Evolutionary conservation across 2,329 filamentous ascomycete species (phyloP).

Genomic region (Ascochyta fabae): DNA sequence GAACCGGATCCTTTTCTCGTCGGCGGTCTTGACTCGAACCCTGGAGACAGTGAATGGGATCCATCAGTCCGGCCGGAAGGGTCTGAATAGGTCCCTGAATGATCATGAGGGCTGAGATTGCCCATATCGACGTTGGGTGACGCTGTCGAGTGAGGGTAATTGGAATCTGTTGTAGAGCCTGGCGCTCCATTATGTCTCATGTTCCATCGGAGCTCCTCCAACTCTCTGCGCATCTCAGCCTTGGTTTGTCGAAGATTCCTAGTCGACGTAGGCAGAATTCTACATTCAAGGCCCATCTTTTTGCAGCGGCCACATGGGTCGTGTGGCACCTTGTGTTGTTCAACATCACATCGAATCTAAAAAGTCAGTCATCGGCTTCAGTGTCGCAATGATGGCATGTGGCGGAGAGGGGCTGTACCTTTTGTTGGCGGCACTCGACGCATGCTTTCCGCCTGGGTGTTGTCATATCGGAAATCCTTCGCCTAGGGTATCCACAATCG

Average conservation of each 20-base stretch:
- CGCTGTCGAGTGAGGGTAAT: constrained; percentile 36
- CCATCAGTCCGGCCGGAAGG: constrained; percentile 35
- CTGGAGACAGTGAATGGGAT: constrained; percentile 40
- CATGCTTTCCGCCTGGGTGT: constrained; percentile 47
- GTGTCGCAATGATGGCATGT: constrained; percentile 4
- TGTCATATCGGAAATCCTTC: constrained; percentile 36
- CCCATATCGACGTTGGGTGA: constrained; percentile 38
- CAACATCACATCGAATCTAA: constrained; percentile 49
- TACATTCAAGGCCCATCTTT: constrained; percentile 46
- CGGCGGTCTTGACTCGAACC: constrained; percentile 34
- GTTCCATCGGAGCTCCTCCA: constrained; percentile 47
- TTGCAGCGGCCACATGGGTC: constrained; percentile 45
- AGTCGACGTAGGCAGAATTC: constrained; percentile 47
- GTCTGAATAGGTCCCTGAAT: constrained; percentile 38
- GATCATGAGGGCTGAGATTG: constrained; percentile 35
- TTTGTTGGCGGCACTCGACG: constrained; percentile 49
- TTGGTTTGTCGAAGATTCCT: constrained; percentile 48
- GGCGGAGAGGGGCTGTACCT: constrained; percentile 30
- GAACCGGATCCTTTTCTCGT: constrained; percentile 31
- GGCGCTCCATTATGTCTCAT: constrained; percentile 34
- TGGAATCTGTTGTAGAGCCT: constrained; percentile 27
- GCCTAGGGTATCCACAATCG: constrained; percentile 32
- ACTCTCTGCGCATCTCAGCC: constrained; percentile 47
- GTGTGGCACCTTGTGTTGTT: constrained; percentile 47
- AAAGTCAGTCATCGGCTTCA: constrained; percentile 20